Percentiles rank a stretch among this genome's conserved stretches.
These are phyloP conservation scores for Zalaria obscura DNA, from an alignment of 2,329 filamentous ascomycete species.

Conservation along the genomic window DNA sequence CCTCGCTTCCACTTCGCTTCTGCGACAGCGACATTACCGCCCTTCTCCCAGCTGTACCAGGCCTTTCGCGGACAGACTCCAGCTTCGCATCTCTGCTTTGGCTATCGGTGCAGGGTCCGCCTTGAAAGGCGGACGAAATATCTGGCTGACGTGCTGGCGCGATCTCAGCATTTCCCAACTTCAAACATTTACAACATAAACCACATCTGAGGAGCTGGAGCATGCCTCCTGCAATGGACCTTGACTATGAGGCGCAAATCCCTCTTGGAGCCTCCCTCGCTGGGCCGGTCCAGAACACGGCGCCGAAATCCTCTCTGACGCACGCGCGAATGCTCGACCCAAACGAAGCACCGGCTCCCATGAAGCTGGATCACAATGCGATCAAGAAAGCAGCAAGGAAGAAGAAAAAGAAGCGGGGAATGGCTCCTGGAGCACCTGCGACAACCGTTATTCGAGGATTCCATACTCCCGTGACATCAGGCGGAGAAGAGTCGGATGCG, in stretches of 20 bases:
- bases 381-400: slow-evolving; percentile 21
- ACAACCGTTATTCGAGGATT: slow-evolving; percentile 32
- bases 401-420: slow-evolving; percentile 21
- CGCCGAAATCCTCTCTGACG: slow-evolving; percentile 12
- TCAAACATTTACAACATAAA: slow-evolving; percentile 1
- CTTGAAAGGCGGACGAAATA: slow-evolving; percentile 40
- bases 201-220: slow-evolving; percentile 4
- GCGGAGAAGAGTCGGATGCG: slow-evolving; percentile 42
- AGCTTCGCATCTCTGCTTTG: slow-evolving; percentile 34
- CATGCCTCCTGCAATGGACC: slow-evolving; percentile 20
- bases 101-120: slow-evolving; percentile 35
- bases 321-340: slow-evolving; percentile 9
- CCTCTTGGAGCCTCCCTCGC: slow-evolving; percentile 1
- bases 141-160: too few relatives aligned
- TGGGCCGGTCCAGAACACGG: slow-evolving; percentile 16
- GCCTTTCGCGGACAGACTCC: slow-evolving; percentile 18
- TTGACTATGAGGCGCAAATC: slow-evolving; percentile 10
- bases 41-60: background rate
- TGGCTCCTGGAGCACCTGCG: slow-evolving; percentile 22
- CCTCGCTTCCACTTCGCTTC: background rate
- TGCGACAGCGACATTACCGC: background rate
- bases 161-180: background rate
- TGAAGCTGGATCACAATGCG: slow-evolving; percentile 19
- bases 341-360: slow-evolving; percentile 10
- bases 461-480: slow-evolving; percentile 35